Base-by-base conservation (phyloP, 2,329 filamentous ascomycete species). In the Epichloe festucae region DNA sequence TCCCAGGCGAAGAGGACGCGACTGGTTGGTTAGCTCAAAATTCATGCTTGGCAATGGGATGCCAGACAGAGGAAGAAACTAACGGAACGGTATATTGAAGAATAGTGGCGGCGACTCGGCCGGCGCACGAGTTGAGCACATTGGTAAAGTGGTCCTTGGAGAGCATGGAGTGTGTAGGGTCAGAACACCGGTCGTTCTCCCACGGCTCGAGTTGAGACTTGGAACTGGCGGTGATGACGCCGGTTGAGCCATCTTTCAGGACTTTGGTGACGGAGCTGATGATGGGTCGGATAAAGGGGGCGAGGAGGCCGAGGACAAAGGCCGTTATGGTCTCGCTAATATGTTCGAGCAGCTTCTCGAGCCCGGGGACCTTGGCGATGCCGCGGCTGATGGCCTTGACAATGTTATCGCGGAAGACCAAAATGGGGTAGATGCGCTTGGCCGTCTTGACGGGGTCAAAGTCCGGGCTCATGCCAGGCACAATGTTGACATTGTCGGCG, bases 1-100 rank as follows among this genome's bases (percentile, higher is more conserved):
- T 97, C 87, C 89, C 90, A 97, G 3, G 90, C 91, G 63, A 91
- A 95, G 19, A 98, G 75, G 46, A 97, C 72, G 38, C 91, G 86
- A 21, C 42, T 50, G 17, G 12, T n/a, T 17, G 4, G 12, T 36
- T 11, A 5, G 31, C 31, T 31, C 31, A 31, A 1, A 11, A 1
- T 31, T 31, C 31, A 31, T 11, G 31, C 3, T 11, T 31, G 31
- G 14, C 10, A 31, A 41, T 34, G 35, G 27, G 21, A 31, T 15
- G 8, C 4, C 4, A 19, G n/a, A 19, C 6, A 12, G n/a, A 15
- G 8, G 6, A 15, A 3, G 4, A 38, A 40, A 72, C 77, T 70
- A 70, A 82, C 74, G 91, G 91, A 1, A 89, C 87, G 35, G 86
- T 81, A 60, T 95, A 97, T 72, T 94, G 82, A 23, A 97, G 70